A percentile compares a stretch with the other conserved stretches of the same genome.
phyloP scores from a whole-genome alignment of 192 early-diverging fungal species.

The Coemansia sp. region DNA sequence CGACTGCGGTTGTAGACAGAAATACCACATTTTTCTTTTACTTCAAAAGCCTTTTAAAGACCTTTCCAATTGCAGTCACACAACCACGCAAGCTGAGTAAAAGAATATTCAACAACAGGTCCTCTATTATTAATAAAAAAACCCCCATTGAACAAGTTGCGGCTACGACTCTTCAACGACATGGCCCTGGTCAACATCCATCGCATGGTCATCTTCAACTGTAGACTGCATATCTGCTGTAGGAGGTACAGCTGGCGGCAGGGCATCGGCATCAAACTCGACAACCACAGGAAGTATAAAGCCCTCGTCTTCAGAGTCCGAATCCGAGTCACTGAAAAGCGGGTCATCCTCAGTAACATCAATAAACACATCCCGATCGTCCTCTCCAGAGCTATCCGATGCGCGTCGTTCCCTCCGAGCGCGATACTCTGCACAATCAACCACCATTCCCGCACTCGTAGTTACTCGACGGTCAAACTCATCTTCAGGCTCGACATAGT shows the following conservation, averaged over 20 bases:
- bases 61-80: too few species aligned
- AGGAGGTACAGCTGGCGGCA: neutral
- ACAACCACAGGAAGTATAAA: slow-evolving; percentile 40
- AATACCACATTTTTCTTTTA: too few species aligned
- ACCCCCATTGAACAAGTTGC: neutral
- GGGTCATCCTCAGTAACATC: slow-evolving; percentile 51
- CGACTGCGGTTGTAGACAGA: too few species aligned
- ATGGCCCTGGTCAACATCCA: slow-evolving; percentile 4
- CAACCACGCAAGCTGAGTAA: too few species aligned
- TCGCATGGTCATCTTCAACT: neutral
- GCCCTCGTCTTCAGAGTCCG: slow-evolving; percentile 34
- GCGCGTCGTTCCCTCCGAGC: slow-evolving; percentile 10
- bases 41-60: too few species aligned
- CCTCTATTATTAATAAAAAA: neutral
- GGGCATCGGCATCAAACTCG: slow-evolving; percentile 4
- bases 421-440: slow-evolving; percentile 27
- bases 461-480: slow-evolving; percentile 73
- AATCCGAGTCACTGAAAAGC: slow-evolving; percentile 50
- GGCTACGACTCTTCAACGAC: slow-evolving; percentile 15
- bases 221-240: neutral
- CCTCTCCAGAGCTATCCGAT: neutral
- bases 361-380: slow-evolving; percentile 18
- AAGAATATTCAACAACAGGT: neutral
- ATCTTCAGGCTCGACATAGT: slow-evolving; percentile 90
- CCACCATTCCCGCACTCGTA: slow-evolving; percentile 7